Evolutionary conservation across 2,329 filamentous ascomycete genomes (phyloP), one percentile per base, ranked within the genome.

Genomic region (Neofusicoccum cordaticola): DNA sequence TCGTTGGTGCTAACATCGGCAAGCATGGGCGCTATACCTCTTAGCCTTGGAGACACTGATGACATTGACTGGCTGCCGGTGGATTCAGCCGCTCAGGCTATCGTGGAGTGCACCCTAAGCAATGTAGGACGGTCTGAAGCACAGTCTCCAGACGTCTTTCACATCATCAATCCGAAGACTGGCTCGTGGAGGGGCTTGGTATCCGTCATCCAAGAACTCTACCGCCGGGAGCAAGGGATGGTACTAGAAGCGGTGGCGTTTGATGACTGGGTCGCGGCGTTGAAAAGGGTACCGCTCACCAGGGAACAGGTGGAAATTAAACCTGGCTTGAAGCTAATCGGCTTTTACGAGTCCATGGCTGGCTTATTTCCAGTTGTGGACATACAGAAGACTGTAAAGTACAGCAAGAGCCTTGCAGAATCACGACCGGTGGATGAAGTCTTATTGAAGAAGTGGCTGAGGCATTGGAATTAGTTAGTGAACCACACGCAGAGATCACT

Each of bases 31-130:
- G 62, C 65, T 13, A 5, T 72, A 27, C 70, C 73, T 0, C 51
- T 48, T 0, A 65, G 62, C 6, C 31, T 72, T 13, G 68, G 69
- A 17, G 53, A 67, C 47, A 27, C 66, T 35, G 64, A 71, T 6
- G 50, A 63, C 3, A 66, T 73, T 1, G 71, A 74, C 39, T 74
- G 72, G 72, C 64, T 74, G 0, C 71, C 71, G 2, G 62, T 67
- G 35, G 67, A 68, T 13, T 37, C 48, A 1, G 64, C 57, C 3
- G 64, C 47, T 4, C 42, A 42, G 17, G 42, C 48, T 13, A 48
- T 62, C 4, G 39, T 65, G 9, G 44, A 65, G 53, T 15, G 35
- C 11, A 22, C 45, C 0, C 9, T 51, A 0, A 13, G 41, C 2
- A 51, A 17, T 7, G 42, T 22, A 22, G 35, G n/a, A 4, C 9